Evolutionary conservation across 192 early-diverging fungal genomes (phyloP), one percentile per base, ranked within the genome.

Genomic region (Podila horticola): DNA sequence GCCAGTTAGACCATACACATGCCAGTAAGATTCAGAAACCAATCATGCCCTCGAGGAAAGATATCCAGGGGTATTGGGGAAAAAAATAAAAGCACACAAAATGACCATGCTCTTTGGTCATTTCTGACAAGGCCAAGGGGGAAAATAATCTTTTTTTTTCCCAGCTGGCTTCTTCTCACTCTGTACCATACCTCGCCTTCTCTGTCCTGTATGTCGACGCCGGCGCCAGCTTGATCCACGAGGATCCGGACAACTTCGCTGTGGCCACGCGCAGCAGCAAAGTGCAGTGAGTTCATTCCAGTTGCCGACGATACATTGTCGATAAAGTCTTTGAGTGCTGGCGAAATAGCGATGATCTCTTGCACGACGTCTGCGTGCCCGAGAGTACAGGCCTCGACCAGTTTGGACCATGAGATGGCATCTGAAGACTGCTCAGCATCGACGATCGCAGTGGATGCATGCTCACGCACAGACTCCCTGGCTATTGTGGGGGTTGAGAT

Each of bases 241-340:
- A 94, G 75, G 55, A 84, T 84, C 31, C 82, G 71, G 10, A 92
- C 87, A 22, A 92, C 73, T 1, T 86, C 85, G 20, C 85, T 66
- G 38, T 92, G 88, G 1, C 91, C 91, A 20, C 90, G 83, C 3
- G 87, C 84, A 33, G 88, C 87, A 15, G 91, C 90, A 60, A 86
- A 89, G 58, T 92, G 91, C 11, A 92, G 84, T 2, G 89, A 83
- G 22, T 90, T 87, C 67, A 90, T 82, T 28, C 90, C 90, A 5
- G 90, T 90, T 30, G 86, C 70, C 20, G 83, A 69, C 34, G 87
- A 85, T 33, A 83, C 66, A 20, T 87, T 84, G 52, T 89, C 86
- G 62, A 87, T 83, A 7, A 77, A 75, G 67, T 87, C 84, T 36
- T 74, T 72, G 10, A 82, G 79, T 48, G 83, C 66, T n/a, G 79